A percentile compares a stretch with the other conserved stretches of the same genome.
phyloP scores from a whole-genome alignment of 2,329 filamentous ascomycete genomes.

The Fusarium brachygibbosum region DNA sequence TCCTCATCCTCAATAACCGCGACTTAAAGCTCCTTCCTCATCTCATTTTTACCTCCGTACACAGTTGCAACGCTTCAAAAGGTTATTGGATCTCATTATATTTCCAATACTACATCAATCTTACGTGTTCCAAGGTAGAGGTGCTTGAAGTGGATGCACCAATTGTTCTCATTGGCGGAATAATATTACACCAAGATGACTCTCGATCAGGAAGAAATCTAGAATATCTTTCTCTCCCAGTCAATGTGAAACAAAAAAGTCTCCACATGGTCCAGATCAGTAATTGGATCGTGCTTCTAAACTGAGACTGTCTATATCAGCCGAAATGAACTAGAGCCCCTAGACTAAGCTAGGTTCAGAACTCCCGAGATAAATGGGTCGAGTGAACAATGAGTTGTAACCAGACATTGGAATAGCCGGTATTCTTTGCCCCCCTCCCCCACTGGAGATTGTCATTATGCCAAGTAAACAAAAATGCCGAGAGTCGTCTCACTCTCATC shows the following conservation, averaged over 20 bases:
- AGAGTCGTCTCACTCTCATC: not conserved
- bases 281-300: not conserved
- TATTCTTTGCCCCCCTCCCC: not conserved
- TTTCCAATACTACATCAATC: not conserved
- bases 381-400: not conserved
- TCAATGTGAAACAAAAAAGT: constrained; percentile 4
- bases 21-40: not conserved
- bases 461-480: constrained; percentile 10
- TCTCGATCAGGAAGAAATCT: constrained; percentile 14
- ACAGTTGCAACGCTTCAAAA: not conserved
- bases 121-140: not conserved
- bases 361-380: not conserved
- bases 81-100: not conserved
- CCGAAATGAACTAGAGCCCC: not conserved
- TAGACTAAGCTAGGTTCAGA: not conserved
- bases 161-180: not conserved
- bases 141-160: not conserved
- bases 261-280: not conserved
- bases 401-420: not conserved
- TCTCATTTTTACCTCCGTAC: not conserved
- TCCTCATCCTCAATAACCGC: not conserved
- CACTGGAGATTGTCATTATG: not conserved
- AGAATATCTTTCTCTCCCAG: constrained; percentile 3
- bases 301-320: not conserved
- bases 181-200: constrained; percentile 10